Conservation (phyloP, 345 rosid species). For the Pugionium cornutum region DNA sequence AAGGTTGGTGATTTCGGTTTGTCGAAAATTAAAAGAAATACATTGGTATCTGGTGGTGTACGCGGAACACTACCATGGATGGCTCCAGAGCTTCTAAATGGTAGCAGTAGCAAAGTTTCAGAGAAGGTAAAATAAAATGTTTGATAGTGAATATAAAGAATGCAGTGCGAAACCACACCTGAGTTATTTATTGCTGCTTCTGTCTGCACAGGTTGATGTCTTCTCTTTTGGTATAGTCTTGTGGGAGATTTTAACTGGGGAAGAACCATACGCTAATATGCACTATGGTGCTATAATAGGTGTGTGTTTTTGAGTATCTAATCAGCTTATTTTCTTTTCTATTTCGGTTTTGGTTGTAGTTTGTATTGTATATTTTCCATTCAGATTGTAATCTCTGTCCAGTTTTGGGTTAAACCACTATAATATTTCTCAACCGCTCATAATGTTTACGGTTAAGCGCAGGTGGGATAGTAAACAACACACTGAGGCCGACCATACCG, state of each 20-base stretch:
- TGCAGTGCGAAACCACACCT: conserved; percentile 1
- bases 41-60: conserved; percentile 87
- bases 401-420: not conserved
- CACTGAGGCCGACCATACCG: conserved; percentile 78
- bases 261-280: conserved; percentile 87
- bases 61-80: conserved; percentile 89
- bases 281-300: conserved; percentile 88
- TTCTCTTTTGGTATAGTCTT: conserved; percentile 82
- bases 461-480: conserved; percentile 88
- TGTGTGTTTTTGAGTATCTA: conserved; percentile 26
- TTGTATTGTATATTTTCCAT: not conserved
- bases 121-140: conserved; percentile 56
- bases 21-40: conserved; percentile 75
- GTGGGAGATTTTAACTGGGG: conserved; percentile 91
- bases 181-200: not conserved
- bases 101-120: conserved; percentile 77
- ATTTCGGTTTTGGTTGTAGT: conserved; percentile 5
- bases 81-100: conserved; percentile 84
- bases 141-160: conserved; percentile 8
- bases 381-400: no score
- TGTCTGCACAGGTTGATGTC: conserved; percentile 64
- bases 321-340: not conserved
- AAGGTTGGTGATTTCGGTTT: conserved; percentile 90
- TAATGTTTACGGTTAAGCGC: conserved; percentile 6
- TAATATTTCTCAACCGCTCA: not conserved